phyloP scores from a whole-genome alignment of 1,139 yeast genomes.

The Debaryomyces fabryi region DNA sequence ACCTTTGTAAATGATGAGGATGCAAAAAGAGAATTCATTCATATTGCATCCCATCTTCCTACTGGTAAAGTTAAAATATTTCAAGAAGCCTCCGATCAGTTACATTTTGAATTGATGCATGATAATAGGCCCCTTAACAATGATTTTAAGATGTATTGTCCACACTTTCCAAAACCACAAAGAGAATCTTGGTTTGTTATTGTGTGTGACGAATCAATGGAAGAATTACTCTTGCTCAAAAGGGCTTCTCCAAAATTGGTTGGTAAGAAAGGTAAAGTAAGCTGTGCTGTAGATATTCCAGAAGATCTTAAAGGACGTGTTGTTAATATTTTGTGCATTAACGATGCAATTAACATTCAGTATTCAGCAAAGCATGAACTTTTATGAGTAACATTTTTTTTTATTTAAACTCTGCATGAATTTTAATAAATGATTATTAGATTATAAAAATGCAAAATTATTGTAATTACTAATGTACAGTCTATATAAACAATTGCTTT shows the following conservation, averaged over 20 bases:
- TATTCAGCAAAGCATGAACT: constrained; percentile 26
- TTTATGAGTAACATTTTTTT: neutral
- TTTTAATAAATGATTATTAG: neutral
- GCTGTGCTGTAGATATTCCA: constrained; percentile 52
- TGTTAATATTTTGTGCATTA: constrained; percentile 53
- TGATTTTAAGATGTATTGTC: constrained; percentile 71
- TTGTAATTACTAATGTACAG: constrained; percentile 15
- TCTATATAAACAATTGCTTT: constrained; percentile 12
- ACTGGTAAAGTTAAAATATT: constrained; percentile 38
- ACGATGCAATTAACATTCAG: constrained; percentile 65
- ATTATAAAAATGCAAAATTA: constrained; percentile 6
- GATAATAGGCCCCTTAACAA: constrained; percentile 53
- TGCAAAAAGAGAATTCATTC: constrained; percentile 40
- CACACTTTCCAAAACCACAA: constrained; percentile 86
- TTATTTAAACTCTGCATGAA: neutral
- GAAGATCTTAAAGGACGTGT: constrained; percentile 48
- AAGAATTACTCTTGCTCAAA: constrained; percentile 61
- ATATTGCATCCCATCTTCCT: constrained; percentile 52
- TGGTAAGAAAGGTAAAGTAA: constrained; percentile 46
- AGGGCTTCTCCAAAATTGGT: constrained; percentile 62
- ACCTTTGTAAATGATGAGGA: constrained; percentile 17
- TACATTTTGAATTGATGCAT: constrained; percentile 56
- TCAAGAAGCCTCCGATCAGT: constrained; percentile 33
- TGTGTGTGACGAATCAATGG: constrained; percentile 46
- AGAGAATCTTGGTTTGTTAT: constrained; percentile 93